Percentiles rank a stretch among this genome's conserved stretches.
Conservation (phyloP, 1,139 yeast species). For the Debaryomycetaceae sp. region DNA sequence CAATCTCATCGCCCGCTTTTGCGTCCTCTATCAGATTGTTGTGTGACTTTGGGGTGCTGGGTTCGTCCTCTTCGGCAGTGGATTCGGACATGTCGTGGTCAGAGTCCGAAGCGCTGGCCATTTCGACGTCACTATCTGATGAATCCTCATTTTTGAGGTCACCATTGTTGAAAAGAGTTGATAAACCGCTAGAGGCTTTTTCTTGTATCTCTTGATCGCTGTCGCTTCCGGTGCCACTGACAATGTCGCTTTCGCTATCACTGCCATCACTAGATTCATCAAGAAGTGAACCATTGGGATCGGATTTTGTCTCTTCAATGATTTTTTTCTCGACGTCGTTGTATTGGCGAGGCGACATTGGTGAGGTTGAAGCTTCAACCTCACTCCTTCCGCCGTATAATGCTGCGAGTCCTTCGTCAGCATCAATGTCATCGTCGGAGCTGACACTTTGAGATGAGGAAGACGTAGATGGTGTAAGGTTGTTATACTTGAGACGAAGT, state of each 20-base stretch:
- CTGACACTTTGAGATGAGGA: constrained; percentile 8
- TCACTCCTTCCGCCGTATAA: constrained; percentile 22
- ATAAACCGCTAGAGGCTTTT: constrained; percentile 16
- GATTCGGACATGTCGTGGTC: constrained; percentile 18
- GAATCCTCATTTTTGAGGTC: constrained; percentile 12
- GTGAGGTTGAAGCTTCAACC: constrained; percentile 8
- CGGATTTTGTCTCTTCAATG: constrained; percentile 16
- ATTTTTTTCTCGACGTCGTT: constrained; percentile 31
- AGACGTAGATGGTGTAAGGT: constrained; percentile 28
- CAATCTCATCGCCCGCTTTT: constrained; percentile 16
- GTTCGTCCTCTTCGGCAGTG: constrained; percentile 27
- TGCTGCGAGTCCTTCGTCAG: constrained; percentile 27
- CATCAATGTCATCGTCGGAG: constrained; percentile 16
- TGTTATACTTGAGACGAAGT: constrained; percentile 59
- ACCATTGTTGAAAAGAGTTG: constrained; percentile 17
- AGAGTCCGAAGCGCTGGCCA: constrained; percentile 10
- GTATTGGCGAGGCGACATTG: constrained; percentile 19
- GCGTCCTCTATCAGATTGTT: constrained; percentile 12
- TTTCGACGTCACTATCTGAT: constrained; percentile 9
- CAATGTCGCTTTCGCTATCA: constrained; percentile 15
- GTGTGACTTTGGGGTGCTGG: constrained; percentile 23
- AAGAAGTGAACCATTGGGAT: constrained; percentile 15
- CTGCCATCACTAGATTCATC: constrained; percentile 14
- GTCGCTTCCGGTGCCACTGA: constrained; percentile 9
- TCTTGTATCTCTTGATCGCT: constrained; percentile 8